These are phyloP conservation scores for Fusarium globosum DNA, from an alignment of 2,329 filamentous ascomycete species.

Conservation along the genomic window DNA sequence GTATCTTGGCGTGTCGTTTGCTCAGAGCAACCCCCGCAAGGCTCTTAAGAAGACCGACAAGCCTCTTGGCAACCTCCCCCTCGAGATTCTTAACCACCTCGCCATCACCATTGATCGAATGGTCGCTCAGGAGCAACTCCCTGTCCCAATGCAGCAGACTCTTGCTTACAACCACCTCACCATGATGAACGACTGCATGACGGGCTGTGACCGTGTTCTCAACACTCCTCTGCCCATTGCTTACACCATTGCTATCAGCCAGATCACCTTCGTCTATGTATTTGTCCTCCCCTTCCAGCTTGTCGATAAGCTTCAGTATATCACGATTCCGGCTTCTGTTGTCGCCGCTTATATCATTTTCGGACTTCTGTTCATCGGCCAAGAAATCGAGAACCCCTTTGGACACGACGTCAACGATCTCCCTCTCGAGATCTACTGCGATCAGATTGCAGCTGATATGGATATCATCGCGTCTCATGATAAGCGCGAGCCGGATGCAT, in stretches of 20 bases:
- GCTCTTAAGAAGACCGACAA: constrained; percentile 76
- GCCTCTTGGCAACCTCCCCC: constrained; percentile 83
- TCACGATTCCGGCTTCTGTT: constrained; percentile 81
- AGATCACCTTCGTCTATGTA: constrained; percentile 89
- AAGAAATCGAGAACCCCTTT: constrained; percentile 88
- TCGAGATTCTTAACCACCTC: constrained; percentile 82
- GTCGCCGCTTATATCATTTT: constrained; percentile 84
- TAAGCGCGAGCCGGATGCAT: constrained; percentile 47
- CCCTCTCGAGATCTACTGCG: constrained; percentile 80
- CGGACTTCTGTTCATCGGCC: constrained; percentile 77
- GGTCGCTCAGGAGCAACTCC: constrained; percentile 65
- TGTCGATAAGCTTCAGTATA: constrained; percentile 70
- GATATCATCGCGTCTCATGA: constrained; percentile 74
- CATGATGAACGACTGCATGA: constrained; percentile 76
- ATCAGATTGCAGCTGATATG: constrained; percentile 78
- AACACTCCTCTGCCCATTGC: constrained; percentile 85
- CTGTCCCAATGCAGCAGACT: constrained; percentile 68
- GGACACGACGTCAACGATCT: constrained; percentile 86
- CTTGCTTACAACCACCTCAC: constrained; percentile 70
- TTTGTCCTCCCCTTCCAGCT: constrained; percentile 86
- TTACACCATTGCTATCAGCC: constrained; percentile 85
- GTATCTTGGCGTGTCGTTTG: constrained; percentile 81
- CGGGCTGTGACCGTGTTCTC: constrained; percentile 80
- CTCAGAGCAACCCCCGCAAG: constrained; percentile 82
- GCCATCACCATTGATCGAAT: constrained; percentile 73